Evolutionary conservation across 2,329 filamentous ascomycete genomes (phyloP).

Genomic region (Pestalotiopsis sp.): DNA sequence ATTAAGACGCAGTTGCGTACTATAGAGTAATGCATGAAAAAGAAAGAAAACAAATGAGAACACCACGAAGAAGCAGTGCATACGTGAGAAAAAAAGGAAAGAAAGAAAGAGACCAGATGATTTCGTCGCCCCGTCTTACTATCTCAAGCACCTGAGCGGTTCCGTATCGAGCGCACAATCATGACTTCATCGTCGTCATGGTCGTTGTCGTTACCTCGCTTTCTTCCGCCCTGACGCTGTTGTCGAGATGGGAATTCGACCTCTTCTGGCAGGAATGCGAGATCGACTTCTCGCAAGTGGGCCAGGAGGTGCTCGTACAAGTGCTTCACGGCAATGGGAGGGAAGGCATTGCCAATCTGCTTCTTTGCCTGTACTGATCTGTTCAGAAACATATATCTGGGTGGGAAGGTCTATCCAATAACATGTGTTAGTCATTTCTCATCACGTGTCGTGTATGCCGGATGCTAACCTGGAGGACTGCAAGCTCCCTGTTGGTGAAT

Average conservation of each 20-base stretch:
- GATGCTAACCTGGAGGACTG: conserved; percentile 68
- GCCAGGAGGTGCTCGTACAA: conserved; percentile 46
- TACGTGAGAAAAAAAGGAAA: background rate
- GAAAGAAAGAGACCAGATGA: background rate
- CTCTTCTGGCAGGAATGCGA: conserved; percentile 28
- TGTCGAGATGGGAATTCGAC: conserved; percentile 16
- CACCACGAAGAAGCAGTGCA: no score
- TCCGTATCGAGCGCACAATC: background rate
- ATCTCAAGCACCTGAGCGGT: background rate
- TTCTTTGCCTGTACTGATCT: conserved; percentile 42
- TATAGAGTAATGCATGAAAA: no score
- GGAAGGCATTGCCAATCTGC: conserved; percentile 80
- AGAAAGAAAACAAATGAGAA: no score
- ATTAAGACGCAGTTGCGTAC: no score
- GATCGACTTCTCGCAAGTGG: conserved; percentile 41
- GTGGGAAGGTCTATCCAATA: no score
- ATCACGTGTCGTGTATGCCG: conserved; percentile 28
- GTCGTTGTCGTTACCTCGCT: background rate
- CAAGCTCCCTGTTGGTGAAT: conserved; percentile 68
- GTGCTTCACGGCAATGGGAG: conserved; percentile 54
- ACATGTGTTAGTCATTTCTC: no score
- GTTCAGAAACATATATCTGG: conserved; percentile 43
- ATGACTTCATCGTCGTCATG: background rate
- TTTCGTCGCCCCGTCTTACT: background rate
- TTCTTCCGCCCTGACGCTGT: conserved; percentile 12